Conservation (phyloP, 306 rosid genomes). For the Rosa rugosa region DNA sequence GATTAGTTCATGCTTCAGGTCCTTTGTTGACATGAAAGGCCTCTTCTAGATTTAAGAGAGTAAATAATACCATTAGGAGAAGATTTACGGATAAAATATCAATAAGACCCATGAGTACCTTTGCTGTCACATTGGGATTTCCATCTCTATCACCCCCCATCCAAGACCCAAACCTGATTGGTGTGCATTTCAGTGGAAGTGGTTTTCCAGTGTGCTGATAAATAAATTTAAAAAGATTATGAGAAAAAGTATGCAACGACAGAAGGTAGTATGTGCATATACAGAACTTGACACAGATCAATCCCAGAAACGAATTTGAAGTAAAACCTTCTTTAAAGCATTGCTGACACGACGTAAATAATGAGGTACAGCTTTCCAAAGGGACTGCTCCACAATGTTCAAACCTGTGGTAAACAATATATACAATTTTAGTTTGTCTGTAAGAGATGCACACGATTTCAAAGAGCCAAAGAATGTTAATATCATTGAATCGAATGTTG, state of each 20-base stretch:
- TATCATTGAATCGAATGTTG: constrained; percentile 20
- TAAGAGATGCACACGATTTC: constrained; percentile 2
- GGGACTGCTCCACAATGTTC: constrained; percentile 95
- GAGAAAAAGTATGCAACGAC: not conserved
- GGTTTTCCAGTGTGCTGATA: constrained; percentile 89
- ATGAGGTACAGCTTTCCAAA: constrained; percentile 97
- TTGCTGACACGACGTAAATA: constrained; percentile 90
- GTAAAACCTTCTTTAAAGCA: constrained; percentile 82
- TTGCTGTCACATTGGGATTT: constrained; percentile 90
- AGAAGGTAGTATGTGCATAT: not conserved
- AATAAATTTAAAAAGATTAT: constrained; percentile 6
- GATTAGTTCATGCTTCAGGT: not conserved
- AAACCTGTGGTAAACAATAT: constrained; percentile 46
- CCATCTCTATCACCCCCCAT: constrained; percentile 99
- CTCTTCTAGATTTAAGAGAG: not conserved
- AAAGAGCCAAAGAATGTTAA: constrained; percentile 13
- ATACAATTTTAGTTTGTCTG: constrained; percentile 23
- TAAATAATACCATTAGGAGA: constrained; percentile 1
- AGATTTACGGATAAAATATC: not conserved
- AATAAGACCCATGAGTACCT: constrained; percentile 42
- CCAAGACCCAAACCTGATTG: constrained; percentile 94
- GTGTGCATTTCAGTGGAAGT: constrained; percentile 90
- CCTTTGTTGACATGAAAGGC: not conserved
- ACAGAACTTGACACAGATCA: constrained; percentile 23
- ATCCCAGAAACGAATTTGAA: constrained; percentile 21